Conservation (phyloP, 139 green algal genomes). For the Micromonas commoda region DNA sequence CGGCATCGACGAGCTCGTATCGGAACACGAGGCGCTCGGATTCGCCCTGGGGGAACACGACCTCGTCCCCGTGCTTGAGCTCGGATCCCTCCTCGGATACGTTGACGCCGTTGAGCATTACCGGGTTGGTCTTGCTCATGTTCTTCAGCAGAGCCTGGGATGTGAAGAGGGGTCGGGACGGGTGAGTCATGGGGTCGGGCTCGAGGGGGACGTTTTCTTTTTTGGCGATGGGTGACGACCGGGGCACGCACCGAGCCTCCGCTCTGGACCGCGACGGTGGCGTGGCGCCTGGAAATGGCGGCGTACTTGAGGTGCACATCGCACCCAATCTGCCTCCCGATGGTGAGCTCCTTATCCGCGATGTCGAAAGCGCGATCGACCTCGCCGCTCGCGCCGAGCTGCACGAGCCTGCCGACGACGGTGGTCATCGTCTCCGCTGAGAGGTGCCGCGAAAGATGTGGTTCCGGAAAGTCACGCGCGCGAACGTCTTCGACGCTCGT, state of each 20-base stretch:
- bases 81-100: background rate
- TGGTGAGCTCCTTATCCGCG: background rate
- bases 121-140: background rate
- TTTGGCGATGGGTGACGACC: background rate
- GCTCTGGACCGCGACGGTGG: background rate
- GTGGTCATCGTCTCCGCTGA: too few species aligned
- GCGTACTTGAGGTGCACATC: background rate
- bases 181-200: background rate
- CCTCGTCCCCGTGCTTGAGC: background rate
- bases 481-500: too few species aligned
- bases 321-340: background rate
- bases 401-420: background rate
- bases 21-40: background rate
- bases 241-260: too few species aligned
- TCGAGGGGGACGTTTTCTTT: too few species aligned
- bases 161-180: background rate
- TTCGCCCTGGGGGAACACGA: background rate
- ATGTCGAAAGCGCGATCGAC: background rate
- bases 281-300: background rate
- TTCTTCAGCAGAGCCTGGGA: background rate
- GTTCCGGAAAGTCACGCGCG: too few species aligned
- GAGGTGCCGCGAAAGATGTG: too few species aligned
- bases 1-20: too few species aligned
- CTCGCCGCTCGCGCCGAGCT: background rate
- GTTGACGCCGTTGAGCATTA: background rate